Percentiles rank a stretch among this genome's conserved stretches.
phyloP scores from a whole-genome alignment of 805 yeast species.

The Clavispora santaluciae region DNA sequence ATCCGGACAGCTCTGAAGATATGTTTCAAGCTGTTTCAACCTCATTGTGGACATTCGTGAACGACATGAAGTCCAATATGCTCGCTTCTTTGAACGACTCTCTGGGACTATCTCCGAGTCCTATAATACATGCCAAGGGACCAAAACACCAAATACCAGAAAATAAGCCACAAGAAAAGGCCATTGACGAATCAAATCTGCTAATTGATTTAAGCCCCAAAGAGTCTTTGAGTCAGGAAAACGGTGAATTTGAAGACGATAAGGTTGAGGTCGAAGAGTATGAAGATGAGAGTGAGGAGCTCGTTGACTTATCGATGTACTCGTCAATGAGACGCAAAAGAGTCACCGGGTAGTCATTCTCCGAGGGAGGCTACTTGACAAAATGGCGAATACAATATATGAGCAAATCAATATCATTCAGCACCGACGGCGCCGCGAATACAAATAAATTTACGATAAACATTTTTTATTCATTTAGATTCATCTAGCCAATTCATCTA shows the following conservation, averaged over 20 bases:
- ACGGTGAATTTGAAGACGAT: neutral
- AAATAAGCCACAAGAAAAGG: neutral
- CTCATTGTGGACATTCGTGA: slow-evolving; percentile 41
- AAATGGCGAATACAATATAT: too few relatives aligned
- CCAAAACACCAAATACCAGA: neutral
- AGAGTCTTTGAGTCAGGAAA: neutral
- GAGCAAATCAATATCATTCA: too few relatives aligned
- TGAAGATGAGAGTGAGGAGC: slow-evolving; percentile 15
- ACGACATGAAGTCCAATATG: slow-evolving; percentile 29
- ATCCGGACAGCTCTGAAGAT: slow-evolving; percentile 20
- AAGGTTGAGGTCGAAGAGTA: neutral
- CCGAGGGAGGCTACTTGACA: too few relatives aligned
- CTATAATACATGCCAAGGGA: neutral
- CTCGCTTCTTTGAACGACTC: slow-evolving; percentile 6
- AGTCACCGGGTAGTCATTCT: too few relatives aligned
- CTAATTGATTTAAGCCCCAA: neutral
- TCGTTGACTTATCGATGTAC: slow-evolving; percentile 26
- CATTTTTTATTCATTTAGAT: neutral
- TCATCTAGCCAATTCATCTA: too few relatives aligned
- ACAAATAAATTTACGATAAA: too few relatives aligned
- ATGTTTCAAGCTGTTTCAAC: slow-evolving; percentile 38
- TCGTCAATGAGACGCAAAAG: slow-evolving; percentile 7
- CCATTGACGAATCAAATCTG: neutral
- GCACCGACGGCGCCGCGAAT: too few relatives aligned
- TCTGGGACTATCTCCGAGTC: neutral